Conservation (phyloP, 306 rosid species). For the Inga laurina region DNA sequence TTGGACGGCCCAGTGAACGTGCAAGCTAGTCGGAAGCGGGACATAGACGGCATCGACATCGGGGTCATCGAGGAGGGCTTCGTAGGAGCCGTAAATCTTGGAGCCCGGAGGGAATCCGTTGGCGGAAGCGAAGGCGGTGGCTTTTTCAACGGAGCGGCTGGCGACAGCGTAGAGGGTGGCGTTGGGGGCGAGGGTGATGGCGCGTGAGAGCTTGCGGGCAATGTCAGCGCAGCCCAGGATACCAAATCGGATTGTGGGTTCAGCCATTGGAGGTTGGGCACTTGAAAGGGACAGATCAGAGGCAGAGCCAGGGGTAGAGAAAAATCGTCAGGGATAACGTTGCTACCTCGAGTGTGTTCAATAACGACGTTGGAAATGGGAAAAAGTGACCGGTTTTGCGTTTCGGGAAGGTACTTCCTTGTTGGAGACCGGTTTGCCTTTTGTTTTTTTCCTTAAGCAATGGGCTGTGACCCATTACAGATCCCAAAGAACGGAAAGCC, state of each 20-base stretch:
- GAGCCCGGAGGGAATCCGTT: constrained; percentile 60
- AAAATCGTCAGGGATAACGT: too few relatives aligned
- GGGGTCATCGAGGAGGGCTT: constrained; percentile 71
- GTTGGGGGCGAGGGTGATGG: constrained; percentile 61
- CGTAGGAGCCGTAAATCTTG: constrained; percentile 76
- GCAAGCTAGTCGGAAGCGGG: constrained; percentile 86
- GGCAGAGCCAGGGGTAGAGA: background rate
- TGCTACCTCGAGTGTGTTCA: too few relatives aligned
- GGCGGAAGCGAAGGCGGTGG: constrained; percentile 59
- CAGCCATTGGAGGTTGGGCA: constrained; percentile 17
- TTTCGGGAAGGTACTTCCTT: too few relatives aligned
- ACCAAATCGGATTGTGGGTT: constrained; percentile 62
- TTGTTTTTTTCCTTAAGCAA: too few relatives aligned
- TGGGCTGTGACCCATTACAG: too few relatives aligned
- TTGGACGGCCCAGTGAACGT: constrained; percentile 71
- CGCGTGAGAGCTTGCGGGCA: constrained; percentile 76
- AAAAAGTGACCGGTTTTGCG: too few relatives aligned
- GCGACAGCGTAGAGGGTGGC: constrained; percentile 66
- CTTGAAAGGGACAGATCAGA: background rate
- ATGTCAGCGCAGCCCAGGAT: constrained; percentile 84
- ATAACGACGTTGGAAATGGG: too few relatives aligned
- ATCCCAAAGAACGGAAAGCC: too few relatives aligned
- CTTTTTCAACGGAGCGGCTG: constrained; percentile 80
- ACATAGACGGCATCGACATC: constrained; percentile 81
- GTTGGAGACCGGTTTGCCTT: too few relatives aligned